These are phyloP conservation scores for Astragalus glycyphyllos DNA, from an alignment of 306 rosid genomes.

Conservation along the genomic window DNA sequence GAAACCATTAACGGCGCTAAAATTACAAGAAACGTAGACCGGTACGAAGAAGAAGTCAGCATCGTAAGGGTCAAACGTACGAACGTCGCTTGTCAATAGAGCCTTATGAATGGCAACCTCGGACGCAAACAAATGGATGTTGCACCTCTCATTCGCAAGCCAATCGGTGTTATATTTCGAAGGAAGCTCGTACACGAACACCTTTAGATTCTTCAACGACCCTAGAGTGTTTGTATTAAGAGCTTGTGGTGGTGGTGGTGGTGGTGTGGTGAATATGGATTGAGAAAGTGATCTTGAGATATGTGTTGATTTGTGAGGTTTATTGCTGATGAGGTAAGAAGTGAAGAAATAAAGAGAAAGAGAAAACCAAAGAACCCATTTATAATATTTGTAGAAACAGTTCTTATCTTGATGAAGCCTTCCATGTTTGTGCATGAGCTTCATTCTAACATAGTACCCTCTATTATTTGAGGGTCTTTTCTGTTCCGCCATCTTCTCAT, in stretches of 20 bases:
- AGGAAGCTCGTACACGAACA: slow-evolving; percentile 80
- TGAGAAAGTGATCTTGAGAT: slow-evolving; percentile 61
- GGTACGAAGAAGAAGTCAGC: slow-evolving; percentile 98
- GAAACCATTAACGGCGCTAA: slow-evolving; percentile 89
- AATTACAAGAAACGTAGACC: slow-evolving; percentile 93
- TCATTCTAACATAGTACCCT: slow-evolving; percentile 87
- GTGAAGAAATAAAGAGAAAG: slow-evolving; percentile 76
- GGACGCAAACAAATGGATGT: slow-evolving; percentile 80
- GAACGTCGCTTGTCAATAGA: slow-evolving; percentile 60
- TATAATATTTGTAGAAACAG: slow-evolving; percentile 64
- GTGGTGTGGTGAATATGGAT: slow-evolving; percentile 45
- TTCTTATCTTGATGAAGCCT: slow-evolving; percentile 61
- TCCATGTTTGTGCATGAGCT: slow-evolving; percentile 67
- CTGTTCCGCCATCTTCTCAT: slow-evolving; percentile 61
- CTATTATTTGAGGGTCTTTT: slow-evolving; percentile 49
- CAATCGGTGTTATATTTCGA: slow-evolving; percentile 74
- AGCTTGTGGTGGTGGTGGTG: slow-evolving; percentile 25
- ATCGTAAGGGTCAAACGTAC: slow-evolving; percentile 78
- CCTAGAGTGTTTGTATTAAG: not conserved
- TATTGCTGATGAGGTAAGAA: slow-evolving; percentile 68
- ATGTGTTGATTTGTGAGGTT: slow-evolving; percentile 39
- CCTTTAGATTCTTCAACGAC: slow-evolving; percentile 55
- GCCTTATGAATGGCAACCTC: slow-evolving; percentile 93
- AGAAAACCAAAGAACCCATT: slow-evolving; percentile 85
- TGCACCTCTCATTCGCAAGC: slow-evolving; percentile 67